phyloP scores from a whole-genome alignment of 106 monocot genomes.

The Acorus calamus region DNA sequence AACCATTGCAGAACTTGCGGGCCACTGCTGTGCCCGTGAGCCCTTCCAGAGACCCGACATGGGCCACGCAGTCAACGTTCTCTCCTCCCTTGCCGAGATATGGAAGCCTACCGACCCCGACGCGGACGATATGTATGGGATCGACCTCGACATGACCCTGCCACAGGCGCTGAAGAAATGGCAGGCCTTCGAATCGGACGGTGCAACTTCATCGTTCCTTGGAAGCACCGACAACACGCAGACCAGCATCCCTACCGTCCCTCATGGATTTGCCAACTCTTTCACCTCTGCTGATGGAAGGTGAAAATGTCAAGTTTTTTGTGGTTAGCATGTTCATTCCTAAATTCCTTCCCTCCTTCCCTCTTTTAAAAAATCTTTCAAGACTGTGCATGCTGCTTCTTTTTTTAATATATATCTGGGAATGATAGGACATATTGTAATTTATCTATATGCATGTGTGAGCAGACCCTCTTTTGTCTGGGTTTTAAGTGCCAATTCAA shows the following conservation, averaged over 20 bases:
- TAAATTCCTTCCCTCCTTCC: no score
- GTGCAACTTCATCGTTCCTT: slow-evolving; percentile 12
- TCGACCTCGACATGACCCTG: slow-evolving; percentile 29
- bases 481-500: no score
- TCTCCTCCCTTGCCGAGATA: slow-evolving; percentile 23
- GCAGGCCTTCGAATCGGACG: slow-evolving; percentile 20
- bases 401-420: no score
- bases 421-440: no score
- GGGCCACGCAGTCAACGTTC: slow-evolving; percentile 32
- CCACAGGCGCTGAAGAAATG: slow-evolving; percentile 36
- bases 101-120: slow-evolving; percentile 23
- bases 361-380: no score
- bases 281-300: slow-evolving; percentile 43
- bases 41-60: slow-evolving; percentile 42
- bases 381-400: no score
- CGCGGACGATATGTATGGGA: slow-evolving; percentile 16
- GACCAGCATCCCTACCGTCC: slow-evolving; percentile 40
- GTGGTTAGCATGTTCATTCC: no score
- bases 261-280: slow-evolving; percentile 41
- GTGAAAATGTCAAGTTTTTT: no score
- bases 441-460: no score
- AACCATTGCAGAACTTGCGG: slow-evolving; percentile 20
- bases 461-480: no score
- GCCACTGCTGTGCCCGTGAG: slow-evolving; percentile 22
- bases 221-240: slow-evolving; percentile 27